Evolutionary conservation across 2,329 filamentous ascomycete species (phyloP).

Genomic region (Polychaeton citri): DNA sequence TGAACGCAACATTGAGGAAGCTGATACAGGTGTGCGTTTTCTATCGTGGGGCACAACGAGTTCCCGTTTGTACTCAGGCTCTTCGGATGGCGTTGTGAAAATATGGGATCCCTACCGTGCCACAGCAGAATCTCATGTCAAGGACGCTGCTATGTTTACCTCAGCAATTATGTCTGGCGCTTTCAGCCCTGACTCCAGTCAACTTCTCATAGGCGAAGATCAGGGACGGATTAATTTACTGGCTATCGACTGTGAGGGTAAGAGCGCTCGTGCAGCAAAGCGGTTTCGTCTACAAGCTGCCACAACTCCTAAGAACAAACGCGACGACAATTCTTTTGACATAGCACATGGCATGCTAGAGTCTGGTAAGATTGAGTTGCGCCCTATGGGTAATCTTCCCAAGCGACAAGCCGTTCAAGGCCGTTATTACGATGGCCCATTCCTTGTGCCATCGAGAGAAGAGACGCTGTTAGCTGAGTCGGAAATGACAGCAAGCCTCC

Average conservation of each 20-base stretch:
- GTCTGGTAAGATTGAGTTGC: constrained; percentile 20
- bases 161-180: constrained; percentile 45
- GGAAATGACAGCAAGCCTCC: constrained; percentile 11
- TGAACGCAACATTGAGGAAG: constrained; percentile 30
- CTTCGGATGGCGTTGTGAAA: constrained; percentile 48
- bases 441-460: constrained; percentile 7
- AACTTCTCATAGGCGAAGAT: constrained; percentile 45
- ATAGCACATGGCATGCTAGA: constrained; percentile 17
- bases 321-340: constrained; percentile 4
- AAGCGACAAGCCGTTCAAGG: constrained; percentile 34
- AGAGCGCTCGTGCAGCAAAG: constrained; percentile 6
- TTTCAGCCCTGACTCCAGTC: constrained; percentile 42
- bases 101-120: constrained; percentile 44
- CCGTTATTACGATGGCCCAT: constrained; percentile 27
- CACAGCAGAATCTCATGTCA: constrained; percentile 36
- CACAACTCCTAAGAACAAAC: constrained; percentile 1
- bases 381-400: constrained; percentile 29
- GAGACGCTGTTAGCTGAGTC: constrained; percentile 15
- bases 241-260: constrained; percentile 20
- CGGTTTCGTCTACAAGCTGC: constrained; percentile 13
- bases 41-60: constrained; percentile 42
- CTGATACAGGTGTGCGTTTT: constrained; percentile 46
- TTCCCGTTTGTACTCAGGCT: constrained; percentile 43
- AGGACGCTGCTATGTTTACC: constrained; percentile 35
- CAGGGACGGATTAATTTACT: constrained; percentile 26